phyloP scores from a whole-genome alignment of 345 rosid genomes.

The Syzygium grande region DNA sequence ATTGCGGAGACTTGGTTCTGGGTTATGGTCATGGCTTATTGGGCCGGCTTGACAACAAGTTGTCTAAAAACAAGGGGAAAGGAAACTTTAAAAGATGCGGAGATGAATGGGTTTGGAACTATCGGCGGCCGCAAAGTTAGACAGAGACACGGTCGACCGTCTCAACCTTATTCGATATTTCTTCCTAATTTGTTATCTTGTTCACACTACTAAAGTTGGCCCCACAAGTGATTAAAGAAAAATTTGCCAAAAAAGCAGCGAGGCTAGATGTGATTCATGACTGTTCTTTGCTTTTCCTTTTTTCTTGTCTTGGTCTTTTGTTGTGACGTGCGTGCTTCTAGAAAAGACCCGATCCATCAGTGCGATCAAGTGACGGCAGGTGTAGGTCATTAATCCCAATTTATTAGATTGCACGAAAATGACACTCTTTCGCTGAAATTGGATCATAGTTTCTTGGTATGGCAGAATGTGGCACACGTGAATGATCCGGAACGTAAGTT shows the following conservation, averaged over 20 bases:
- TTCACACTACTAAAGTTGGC: background rate
- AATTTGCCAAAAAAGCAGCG: background rate
- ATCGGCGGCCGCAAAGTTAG: background rate
- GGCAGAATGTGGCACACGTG: background rate
- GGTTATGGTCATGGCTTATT: background rate
- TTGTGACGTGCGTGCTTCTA: background rate
- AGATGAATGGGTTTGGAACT: background rate
- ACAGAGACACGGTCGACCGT: background rate
- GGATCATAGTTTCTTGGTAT: background rate
- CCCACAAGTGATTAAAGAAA: background rate
- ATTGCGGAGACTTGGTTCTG: background rate
- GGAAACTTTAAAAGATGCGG: background rate
- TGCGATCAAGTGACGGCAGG: background rate
- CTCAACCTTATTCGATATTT: background rate
- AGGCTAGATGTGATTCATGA: background rate
- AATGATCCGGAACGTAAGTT: background rate
- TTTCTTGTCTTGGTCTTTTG: background rate
- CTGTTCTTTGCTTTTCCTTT: background rate
- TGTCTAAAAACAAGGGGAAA: background rate
- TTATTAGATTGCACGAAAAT: background rate
- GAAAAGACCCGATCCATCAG: background rate
- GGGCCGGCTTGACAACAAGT: background rate
- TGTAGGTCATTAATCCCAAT: background rate
- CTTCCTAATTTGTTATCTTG: background rate
- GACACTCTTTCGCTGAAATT: background rate